Evolutionary conservation across 2,329 filamentous ascomycete genomes (phyloP).

Genomic region (Pseudocercospora musae): DNA sequence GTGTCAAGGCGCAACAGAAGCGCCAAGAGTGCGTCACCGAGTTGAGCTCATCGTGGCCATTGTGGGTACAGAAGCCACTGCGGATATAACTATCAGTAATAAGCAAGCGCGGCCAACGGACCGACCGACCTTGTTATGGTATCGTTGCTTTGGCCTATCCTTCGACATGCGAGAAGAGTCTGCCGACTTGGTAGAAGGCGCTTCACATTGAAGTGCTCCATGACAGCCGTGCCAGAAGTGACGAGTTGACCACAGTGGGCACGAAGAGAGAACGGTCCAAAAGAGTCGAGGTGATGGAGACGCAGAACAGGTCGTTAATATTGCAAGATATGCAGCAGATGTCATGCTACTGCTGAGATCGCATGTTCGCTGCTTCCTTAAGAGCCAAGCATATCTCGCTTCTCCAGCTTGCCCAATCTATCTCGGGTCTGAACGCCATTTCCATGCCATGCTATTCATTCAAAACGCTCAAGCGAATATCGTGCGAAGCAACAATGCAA

Average conservation of each 20-base stretch:
- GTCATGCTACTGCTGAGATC: not conserved
- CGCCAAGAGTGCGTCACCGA: not conserved
- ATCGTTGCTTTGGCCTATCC: not conserved
- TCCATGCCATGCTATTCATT: not conserved
- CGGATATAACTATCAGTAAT: not conserved
- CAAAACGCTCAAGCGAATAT: not conserved
- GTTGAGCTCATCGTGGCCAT: not conserved
- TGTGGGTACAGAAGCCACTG: not conserved
- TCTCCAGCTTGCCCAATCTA: not conserved
- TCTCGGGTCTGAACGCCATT: not conserved
- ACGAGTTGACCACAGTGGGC: not conserved
- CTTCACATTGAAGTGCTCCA: not conserved
- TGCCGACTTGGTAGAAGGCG: not conserved
- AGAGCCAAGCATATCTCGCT: not conserved
- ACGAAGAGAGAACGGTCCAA: not conserved
- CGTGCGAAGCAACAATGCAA: conserved; percentile 6
- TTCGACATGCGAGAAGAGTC: not conserved
- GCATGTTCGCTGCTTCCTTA: not conserved
- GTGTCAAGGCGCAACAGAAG: not conserved
- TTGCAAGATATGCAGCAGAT: not conserved
- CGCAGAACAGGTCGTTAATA: not conserved
- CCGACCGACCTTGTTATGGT: not conserved
- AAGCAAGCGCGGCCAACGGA: not conserved
- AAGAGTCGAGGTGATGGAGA: not conserved
- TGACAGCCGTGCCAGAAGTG: not conserved